Conservation (phyloP, 139 green algal species). For the Chlamydomonas sp. region DNA sequence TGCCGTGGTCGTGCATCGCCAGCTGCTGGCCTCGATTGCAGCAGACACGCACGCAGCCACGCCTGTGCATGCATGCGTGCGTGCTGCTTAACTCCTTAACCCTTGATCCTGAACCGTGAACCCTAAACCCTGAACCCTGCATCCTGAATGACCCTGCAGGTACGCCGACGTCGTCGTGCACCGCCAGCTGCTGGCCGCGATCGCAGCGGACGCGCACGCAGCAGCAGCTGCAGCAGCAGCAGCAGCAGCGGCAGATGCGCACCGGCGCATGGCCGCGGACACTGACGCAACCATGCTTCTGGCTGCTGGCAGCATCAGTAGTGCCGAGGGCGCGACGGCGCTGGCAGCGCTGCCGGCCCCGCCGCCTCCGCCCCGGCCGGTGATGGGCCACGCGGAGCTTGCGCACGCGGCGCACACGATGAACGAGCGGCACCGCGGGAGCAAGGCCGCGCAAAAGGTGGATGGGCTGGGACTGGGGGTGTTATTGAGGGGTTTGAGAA, state of each 20-base stretch:
- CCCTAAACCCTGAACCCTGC: too few relatives aligned
- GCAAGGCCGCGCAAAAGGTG: slow-evolving; percentile 55
- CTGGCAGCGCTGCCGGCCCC: too few relatives aligned
- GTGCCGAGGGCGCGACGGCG: background rate
- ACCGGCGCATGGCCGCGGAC: background rate
- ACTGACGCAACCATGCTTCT: too few relatives aligned
- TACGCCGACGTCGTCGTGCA: slow-evolving; percentile 44
- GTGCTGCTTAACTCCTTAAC: too few relatives aligned
- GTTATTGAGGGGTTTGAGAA: too few relatives aligned
- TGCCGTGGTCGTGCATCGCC: too few relatives aligned
- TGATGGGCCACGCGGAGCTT: slow-evolving; percentile 34
- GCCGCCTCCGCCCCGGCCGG: slow-evolving; percentile 7
- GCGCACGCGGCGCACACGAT: slow-evolving; percentile 30
- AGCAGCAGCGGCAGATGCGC: background rate
- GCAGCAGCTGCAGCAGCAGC: background rate
- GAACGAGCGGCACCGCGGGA: slow-evolving; percentile 50
- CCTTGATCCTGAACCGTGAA: too few relatives aligned
- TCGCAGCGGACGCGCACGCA: slow-evolving; percentile 19
- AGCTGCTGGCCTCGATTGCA: too few relatives aligned
- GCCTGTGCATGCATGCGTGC: too few relatives aligned
- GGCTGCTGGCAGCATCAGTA: too few relatives aligned
- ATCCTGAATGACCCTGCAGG: slow-evolving; percentile 18
- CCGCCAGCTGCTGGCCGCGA: slow-evolving; percentile 46
- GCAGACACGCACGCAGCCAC: too few relatives aligned
- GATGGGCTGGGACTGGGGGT: too few relatives aligned